Evolutionary conservation across 2,329 filamentous ascomycete genomes (phyloP).

Genomic region (Tolypocladium capitatum): DNA sequence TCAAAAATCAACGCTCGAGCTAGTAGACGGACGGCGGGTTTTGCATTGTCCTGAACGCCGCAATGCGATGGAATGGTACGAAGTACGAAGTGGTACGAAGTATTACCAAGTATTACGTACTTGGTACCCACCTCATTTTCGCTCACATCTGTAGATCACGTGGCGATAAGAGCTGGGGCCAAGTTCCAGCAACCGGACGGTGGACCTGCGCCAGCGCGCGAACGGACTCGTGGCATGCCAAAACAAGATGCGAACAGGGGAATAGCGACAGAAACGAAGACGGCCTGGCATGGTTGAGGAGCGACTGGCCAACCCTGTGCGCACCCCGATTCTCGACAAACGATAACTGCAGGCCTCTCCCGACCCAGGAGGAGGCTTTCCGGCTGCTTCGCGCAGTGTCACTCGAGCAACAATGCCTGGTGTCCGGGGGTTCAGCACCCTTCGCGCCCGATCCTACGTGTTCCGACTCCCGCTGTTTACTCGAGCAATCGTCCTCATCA

Average conservation of each 20-base stretch:
- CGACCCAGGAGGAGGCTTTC: neutral
- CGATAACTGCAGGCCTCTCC: neutral
- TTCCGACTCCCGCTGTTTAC: conserved; percentile 82
- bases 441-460: conserved; percentile 67
- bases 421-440: conserved; percentile 46
- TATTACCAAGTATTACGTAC: no score
- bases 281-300: neutral
- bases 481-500: conserved; percentile 51
- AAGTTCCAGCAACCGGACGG: neutral
- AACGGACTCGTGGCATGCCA: neutral
- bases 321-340: neutral
- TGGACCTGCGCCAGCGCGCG: neutral
- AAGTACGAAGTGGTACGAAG: no score
- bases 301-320: neutral
- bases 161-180: neutral
- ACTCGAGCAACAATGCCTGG: conserved; percentile 5
- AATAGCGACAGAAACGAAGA: neutral
- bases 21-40: neutral
- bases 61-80: no score
- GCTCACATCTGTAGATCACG: neutral
- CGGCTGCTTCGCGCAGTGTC: neutral
- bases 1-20: neutral
- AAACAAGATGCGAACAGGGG: conserved; percentile 1
- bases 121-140: no score
- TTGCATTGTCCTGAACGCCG: neutral